Conservation (phyloP, 495 filamentous ascomycete genomes). For the Penicillium nucicola region DNA sequence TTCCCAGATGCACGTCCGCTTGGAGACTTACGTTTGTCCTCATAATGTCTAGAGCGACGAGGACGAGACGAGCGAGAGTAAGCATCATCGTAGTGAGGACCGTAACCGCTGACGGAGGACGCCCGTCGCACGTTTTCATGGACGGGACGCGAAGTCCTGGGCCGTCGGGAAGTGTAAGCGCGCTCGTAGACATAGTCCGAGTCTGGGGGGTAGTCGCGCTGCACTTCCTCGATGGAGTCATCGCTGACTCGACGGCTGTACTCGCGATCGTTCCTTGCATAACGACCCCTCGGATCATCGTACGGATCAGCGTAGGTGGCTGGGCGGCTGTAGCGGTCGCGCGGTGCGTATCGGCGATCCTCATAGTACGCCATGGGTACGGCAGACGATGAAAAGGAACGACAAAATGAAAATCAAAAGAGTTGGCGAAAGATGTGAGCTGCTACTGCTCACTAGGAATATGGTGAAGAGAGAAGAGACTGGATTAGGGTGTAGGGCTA, state of each 20-base stretch:
- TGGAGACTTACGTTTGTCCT: conserved; percentile 40
- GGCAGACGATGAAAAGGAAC: background rate
- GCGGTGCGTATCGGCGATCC: conserved; percentile 30
- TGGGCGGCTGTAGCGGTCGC: conserved; percentile 32
- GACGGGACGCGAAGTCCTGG: conserved; percentile 31
- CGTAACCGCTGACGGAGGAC: conserved; percentile 43
- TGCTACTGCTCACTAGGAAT: conserved; percentile 15
- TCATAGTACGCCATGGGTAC: conserved; percentile 43
- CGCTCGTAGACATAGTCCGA: conserved; percentile 44
- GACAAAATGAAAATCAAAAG: conserved; percentile 4
- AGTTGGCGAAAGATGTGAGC: conserved; percentile 5
- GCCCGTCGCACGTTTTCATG: conserved; percentile 35
- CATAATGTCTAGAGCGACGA: conserved; percentile 50
- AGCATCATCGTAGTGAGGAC: conserved; percentile 50
- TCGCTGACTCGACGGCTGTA: conserved; percentile 54
- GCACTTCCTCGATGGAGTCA: conserved; percentile 66
- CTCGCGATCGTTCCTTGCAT: conserved; percentile 31
- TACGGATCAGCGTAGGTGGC: conserved; percentile 32
- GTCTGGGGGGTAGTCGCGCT: conserved; percentile 61
- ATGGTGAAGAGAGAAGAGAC: conserved; percentile 4
- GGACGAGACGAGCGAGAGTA: conserved; percentile 52
- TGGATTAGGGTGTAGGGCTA: background rate
- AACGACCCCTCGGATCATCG: conserved; percentile 19
- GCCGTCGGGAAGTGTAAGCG: conserved; percentile 44
- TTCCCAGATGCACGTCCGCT: background rate